phyloP scores from a whole-genome alignment of 2,329 filamentous ascomycete genomes.

The Exserohilum rostratum region DNA sequence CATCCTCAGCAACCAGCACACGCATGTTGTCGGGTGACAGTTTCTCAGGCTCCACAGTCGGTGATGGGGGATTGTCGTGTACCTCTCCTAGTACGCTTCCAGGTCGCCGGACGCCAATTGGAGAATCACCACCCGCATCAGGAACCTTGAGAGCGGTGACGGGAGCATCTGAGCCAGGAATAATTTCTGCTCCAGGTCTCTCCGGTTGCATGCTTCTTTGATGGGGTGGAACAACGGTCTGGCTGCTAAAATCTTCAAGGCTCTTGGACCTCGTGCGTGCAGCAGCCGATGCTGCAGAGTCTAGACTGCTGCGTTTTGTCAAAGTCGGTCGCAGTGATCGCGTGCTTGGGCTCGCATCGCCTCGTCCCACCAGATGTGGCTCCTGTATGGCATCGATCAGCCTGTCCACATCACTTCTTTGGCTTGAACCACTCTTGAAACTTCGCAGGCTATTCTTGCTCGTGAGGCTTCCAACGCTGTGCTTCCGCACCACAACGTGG shows the following conservation, averaged over 20 bases:
- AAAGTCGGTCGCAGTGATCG: constrained; percentile 32
- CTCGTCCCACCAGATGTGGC: constrained; percentile 50
- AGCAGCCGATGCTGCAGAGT: constrained; percentile 11
- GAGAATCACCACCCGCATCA: constrained; percentile 44
- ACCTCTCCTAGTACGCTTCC: constrained; percentile 42
- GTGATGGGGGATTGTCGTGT: constrained; percentile 22
- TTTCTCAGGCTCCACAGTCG: constrained; percentile 14
- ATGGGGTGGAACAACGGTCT: constrained; percentile 30
- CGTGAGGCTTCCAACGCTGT: constrained; percentile 52
- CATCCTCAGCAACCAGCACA: constrained; percentile 84
- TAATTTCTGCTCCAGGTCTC: constrained; percentile 46
- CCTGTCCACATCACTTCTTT: constrained; percentile 69
- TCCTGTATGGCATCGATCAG: constrained; percentile 75
- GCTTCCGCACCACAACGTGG: constrained; percentile 20
- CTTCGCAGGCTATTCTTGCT: constrained; percentile 60
- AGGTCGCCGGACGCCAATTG: constrained; percentile 10
- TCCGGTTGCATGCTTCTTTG: constrained; percentile 53
- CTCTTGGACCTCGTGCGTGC: constrained; percentile 32
- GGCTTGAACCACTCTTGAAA: constrained; percentile 55
- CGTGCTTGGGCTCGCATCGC: constrained; percentile 26
- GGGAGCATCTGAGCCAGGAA: constrained; percentile 51
- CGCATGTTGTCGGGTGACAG: constrained; percentile 57
- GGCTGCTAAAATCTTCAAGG: constrained; percentile 25
- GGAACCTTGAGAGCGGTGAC: constrained; percentile 56
- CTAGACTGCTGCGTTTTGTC: constrained; percentile 37